phyloP scores from a whole-genome alignment of 164 flowering plant genomes.

The Vitis rupestris region DNA sequence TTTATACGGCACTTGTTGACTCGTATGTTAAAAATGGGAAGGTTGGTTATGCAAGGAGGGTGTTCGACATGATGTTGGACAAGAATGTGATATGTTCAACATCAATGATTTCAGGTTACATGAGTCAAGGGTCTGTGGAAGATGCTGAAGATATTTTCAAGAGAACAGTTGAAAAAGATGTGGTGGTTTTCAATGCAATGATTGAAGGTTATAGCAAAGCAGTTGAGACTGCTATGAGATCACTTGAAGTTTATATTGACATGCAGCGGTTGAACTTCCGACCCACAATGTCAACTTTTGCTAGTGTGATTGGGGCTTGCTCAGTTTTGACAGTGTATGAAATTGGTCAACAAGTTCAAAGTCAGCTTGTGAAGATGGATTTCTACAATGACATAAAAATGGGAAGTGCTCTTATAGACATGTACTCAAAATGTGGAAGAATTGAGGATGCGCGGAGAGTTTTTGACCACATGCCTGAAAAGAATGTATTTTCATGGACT shows the following conservation, averaged over 20 bases:
- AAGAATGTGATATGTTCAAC: slow-evolving; percentile 74
- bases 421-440: slow-evolving; percentile 89
- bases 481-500: slow-evolving; percentile 89
- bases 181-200: slow-evolving; percentile 90
- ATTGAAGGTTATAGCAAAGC: slow-evolving; percentile 87
- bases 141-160: slow-evolving; percentile 71
- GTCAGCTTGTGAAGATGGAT: slow-evolving; percentile 59
- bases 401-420: slow-evolving; percentile 90
- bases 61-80: slow-evolving; percentile 66
- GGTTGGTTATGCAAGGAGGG: slow-evolving; percentile 61
- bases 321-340: slow-evolving; percentile 60
- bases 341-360: slow-evolving; percentile 72
- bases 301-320: slow-evolving; percentile 87
- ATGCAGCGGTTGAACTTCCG: slow-evolving; percentile 59
- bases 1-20: slow-evolving; percentile 68
- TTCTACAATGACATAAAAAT: slow-evolving; percentile 43
- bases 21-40: slow-evolving; percentile 67
- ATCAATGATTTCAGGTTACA: slow-evolving; percentile 80
- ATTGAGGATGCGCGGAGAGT: slow-evolving; percentile 62
- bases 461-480: slow-evolving; percentile 62
- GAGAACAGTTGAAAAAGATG: slow-evolving; percentile 56
- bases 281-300: slow-evolving; percentile 77
- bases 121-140: slow-evolving; percentile 55
- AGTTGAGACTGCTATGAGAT: slow-evolving; percentile 54
- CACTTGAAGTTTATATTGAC: slow-evolving; percentile 51